These are phyloP conservation scores for Tricholoma terreum DNA, from an alignment of 768 basidiomycete species.

Conservation along the genomic window DNA sequence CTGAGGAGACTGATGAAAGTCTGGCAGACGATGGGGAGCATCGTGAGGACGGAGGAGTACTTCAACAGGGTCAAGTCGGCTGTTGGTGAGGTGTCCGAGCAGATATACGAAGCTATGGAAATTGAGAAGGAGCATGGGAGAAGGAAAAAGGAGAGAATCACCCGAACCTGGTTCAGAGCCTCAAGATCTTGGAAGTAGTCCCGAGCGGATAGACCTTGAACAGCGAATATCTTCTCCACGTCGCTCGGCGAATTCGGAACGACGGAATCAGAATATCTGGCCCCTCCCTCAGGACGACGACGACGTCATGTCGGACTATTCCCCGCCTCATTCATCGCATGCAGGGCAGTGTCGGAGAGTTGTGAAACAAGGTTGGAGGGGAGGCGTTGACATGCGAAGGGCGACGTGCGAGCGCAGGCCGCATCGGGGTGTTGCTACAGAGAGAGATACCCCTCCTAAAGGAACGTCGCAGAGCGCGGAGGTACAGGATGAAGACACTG, in stretches of 20 bases:
- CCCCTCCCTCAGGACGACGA: conserved; percentile 13
- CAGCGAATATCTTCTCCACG: conserved; percentile 1
- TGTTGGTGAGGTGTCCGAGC: conserved; percentile 31
- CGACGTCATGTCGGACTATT: conserved; percentile 22
- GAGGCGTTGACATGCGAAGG: conserved; percentile 35
- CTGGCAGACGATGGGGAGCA: conserved; percentile 29
- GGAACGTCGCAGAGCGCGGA: not conserved
- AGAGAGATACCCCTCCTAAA: too few species aligned
- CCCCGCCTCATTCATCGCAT: conserved; percentile 21
- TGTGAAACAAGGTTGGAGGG: conserved; percentile 29
- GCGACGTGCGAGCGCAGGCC: conserved; percentile 28
- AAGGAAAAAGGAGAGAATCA: not conserved
- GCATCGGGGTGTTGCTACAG: not conserved
- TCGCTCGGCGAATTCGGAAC: conserved; percentile 1
- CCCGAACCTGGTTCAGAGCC: not conserved
- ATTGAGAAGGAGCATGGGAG: conserved; percentile 7
- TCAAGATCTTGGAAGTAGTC: conserved; percentile 3
- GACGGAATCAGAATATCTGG: conserved; percentile 17
- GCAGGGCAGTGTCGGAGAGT: conserved; percentile 32
- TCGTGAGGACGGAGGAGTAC: conserved; percentile 37
- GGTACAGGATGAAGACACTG: not conserved
- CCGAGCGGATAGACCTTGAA: not conserved
- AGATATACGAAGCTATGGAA: conserved; percentile 9
- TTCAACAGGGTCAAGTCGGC: conserved; percentile 29
- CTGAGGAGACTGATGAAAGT: conserved; percentile 37